Percentiles rank a stretch among this genome's conserved stretches.
These are phyloP conservation scores for Epichloe uncinata DNA, from an alignment of 2,329 filamentous ascomycete species.

Conservation along the genomic window DNA sequence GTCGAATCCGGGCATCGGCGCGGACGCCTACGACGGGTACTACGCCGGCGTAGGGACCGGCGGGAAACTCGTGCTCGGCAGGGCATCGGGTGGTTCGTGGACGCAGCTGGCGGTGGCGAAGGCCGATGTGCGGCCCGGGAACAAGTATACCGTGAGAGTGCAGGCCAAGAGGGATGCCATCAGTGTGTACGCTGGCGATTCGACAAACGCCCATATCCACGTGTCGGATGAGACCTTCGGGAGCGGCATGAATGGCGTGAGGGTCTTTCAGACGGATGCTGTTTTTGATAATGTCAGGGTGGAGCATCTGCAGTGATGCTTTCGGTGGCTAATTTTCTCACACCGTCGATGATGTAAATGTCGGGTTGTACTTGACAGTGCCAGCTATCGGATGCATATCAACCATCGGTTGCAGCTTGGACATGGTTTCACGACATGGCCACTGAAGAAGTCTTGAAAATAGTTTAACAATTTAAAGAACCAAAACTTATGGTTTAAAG, in stretches of 20 bases:
- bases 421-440: too few species aligned
- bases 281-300: slow-evolving; percentile 11
- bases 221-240: slow-evolving; percentile 6
- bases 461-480: too few species aligned
- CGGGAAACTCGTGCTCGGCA: slow-evolving; percentile 14
- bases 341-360: too few species aligned
- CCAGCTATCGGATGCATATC: too few species aligned
- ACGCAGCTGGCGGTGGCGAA: slow-evolving; percentile 4
- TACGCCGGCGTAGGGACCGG: slow-evolving; percentile 10
- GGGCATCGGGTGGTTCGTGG: slow-evolving; percentile 3
- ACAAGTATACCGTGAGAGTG: slow-evolving; percentile 6
- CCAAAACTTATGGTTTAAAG: too few species aligned
- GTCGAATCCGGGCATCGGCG: too few species aligned
- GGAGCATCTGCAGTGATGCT: slow-evolving; percentile 1
- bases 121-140: slow-evolving; percentile 4
- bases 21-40: too few species aligned
- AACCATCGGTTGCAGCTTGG: too few species aligned
- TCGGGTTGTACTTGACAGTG: too few species aligned
- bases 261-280: slow-evolving; percentile 8
- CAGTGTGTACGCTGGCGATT: slow-evolving; percentile 7
- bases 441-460: too few species aligned
- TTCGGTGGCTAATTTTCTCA: background rate
- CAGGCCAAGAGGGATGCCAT: slow-evolving; percentile 6
- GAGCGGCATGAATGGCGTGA: slow-evolving; percentile 10
- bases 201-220: slow-evolving; percentile 5